These are phyloP conservation scores for Coniochaeta sp. DNA, from an alignment of 2,329 filamentous ascomycete species.

Conservation along the genomic window DNA sequence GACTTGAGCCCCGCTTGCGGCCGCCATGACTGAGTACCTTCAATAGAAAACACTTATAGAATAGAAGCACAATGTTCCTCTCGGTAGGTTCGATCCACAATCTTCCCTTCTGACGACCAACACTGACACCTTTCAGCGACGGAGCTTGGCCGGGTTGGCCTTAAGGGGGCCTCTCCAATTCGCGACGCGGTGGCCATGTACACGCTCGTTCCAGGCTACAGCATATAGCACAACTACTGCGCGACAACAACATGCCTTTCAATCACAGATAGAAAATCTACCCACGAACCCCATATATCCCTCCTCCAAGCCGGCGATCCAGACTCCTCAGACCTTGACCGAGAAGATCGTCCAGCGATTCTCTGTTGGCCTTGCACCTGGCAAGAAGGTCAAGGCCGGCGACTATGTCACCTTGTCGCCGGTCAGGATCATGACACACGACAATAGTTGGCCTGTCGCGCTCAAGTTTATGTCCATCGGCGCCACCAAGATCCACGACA, in stretches of 20 bases:
- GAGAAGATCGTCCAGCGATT: neutral
- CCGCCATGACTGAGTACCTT: too few species aligned
- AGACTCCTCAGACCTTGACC: neutral
- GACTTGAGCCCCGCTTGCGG: too few species aligned
- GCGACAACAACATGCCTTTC: neutral
- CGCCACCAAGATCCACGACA: slow-evolving; percentile 64
- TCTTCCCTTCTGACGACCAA: too few species aligned
- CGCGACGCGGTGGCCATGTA: too few species aligned
- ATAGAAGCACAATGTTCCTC: too few species aligned
- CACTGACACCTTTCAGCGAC: too few species aligned
- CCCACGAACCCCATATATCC: neutral
- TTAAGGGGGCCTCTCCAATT: too few species aligned
- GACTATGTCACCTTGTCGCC: neutral
- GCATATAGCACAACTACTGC: neutral
- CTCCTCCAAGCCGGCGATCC: neutral
- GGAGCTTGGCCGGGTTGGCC: too few species aligned
- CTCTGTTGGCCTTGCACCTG: neutral
- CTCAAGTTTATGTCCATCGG: neutral
- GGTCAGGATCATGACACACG: neutral
- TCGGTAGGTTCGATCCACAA: too few species aligned
- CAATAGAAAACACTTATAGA: too few species aligned
- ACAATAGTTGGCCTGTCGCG: neutral
- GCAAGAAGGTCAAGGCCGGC: neutral
- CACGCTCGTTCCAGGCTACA: too few species aligned
- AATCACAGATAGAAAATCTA: neutral